Evolutionary conservation across 2,329 filamentous ascomycete species (phyloP).

Genomic region (Fusarium goolgardi): DNA sequence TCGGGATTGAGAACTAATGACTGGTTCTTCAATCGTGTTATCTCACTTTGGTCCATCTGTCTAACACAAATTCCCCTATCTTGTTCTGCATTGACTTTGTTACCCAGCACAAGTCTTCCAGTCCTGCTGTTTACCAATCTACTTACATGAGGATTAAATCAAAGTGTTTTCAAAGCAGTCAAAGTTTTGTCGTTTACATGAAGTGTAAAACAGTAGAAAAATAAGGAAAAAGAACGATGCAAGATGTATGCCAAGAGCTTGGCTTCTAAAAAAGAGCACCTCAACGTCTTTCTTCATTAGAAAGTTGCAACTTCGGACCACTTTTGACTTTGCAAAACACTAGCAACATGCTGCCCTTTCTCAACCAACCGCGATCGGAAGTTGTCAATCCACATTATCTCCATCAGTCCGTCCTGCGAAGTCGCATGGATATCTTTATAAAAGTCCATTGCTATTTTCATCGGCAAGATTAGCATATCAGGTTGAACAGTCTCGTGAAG

Average conservation of each 20-base stretch:
- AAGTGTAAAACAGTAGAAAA: neutral
- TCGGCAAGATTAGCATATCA: slow-evolving; percentile 58
- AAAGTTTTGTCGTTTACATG: neutral
- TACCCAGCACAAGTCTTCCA: neutral
- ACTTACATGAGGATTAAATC: neutral
- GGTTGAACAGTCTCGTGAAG: slow-evolving; percentile 59
- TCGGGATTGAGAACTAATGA: neutral
- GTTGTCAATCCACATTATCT: slow-evolving; percentile 61
- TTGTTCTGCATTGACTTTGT: neutral
- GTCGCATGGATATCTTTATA: slow-evolving; percentile 55
- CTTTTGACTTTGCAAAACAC: slow-evolving; percentile 53
- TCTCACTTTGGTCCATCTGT: neutral
- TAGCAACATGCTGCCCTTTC: slow-evolving; percentile 57
- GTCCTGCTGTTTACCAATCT: neutral
- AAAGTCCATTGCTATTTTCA: slow-evolving; percentile 57
- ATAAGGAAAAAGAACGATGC: neutral
- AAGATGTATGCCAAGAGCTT: neutral
- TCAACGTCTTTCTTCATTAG: slow-evolving; percentile 13
- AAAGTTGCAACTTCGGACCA: slow-evolving; percentile 55
- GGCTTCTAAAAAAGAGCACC: neutral
- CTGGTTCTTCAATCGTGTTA: too few relatives aligned
- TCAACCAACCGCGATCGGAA: slow-evolving; percentile 55
- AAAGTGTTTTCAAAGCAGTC: neutral
- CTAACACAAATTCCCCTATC: neutral
- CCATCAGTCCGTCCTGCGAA: slow-evolving; percentile 57